phyloP scores from a whole-genome alignment of 495 filamentous ascomycete genomes.

The Trichoderma orchidacearum region DNA sequence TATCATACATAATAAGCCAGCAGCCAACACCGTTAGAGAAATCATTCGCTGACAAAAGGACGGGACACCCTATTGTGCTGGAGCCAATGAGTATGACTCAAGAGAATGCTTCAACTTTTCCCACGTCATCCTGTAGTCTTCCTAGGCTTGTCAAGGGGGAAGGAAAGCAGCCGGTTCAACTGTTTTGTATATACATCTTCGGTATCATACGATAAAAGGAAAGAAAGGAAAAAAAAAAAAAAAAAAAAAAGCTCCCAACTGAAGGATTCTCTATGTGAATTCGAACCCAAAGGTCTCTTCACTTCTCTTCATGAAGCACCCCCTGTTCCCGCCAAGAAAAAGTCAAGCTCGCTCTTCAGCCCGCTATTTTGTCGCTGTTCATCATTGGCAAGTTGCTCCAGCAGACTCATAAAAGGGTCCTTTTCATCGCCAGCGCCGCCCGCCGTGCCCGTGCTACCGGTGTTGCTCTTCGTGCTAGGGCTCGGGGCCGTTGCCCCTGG shows the following conservation, averaged over 20 bases:
- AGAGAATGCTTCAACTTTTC: too few species aligned
- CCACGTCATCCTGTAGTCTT: too few species aligned
- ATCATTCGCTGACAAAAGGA: too few species aligned
- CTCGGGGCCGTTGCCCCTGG: constrained; percentile 15
- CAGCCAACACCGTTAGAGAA: too few species aligned
- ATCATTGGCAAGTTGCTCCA: constrained; percentile 72
- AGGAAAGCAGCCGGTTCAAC: too few species aligned
- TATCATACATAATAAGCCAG: too few species aligned
- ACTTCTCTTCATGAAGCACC: constrained; percentile 18
- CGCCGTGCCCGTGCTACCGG: constrained; percentile 20
- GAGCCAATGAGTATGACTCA: too few species aligned
- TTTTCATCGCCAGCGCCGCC: constrained; percentile 38
- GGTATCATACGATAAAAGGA: not conserved
- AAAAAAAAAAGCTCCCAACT: not conserved
- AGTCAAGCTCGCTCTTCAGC: constrained; percentile 54
- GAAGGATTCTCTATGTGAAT: not conserved
- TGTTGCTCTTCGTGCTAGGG: constrained; percentile 23
- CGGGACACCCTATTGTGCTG: too few species aligned
- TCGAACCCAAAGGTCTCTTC: not conserved
- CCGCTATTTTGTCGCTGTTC: constrained; percentile 40
- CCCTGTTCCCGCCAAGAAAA: constrained; percentile 40
- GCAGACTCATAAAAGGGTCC: constrained; percentile 64
- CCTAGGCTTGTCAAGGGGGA: too few species aligned
- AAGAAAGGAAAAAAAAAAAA: not conserved
- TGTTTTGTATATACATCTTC: not conserved